A percentile compares a stretch with the other conserved stretches of the same genome.
Evolutionary conservation across 108 stramenopile species (phyloP).

Genomic region (Skeletonema tropicum): DNA sequence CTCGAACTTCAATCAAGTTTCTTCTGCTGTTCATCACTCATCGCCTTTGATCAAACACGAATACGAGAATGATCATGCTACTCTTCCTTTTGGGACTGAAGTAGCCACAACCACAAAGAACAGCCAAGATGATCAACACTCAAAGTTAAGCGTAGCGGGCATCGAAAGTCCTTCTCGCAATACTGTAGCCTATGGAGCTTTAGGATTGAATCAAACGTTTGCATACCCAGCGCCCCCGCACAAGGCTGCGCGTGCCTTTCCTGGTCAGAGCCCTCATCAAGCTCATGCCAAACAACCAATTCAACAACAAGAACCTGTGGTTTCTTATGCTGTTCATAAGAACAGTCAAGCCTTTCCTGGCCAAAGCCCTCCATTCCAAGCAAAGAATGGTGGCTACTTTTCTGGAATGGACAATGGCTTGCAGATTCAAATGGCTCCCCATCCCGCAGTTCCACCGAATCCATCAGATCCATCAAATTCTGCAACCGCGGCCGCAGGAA

Average conservation of each 20-base stretch:
- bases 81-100: not conserved
- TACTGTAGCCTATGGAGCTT: not conserved
- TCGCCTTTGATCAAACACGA: not conserved
- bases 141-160: not conserved
- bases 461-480: constrained; percentile 10
- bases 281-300: not conserved
- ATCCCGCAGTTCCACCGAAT: constrained; percentile 10
- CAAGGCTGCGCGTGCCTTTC: not conserved
- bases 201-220: not conserved
- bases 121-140: not conserved
- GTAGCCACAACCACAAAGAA: not conserved
- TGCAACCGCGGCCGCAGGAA: constrained; percentile 34
- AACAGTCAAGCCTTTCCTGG: not conserved
- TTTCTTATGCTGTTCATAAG: too few species aligned
- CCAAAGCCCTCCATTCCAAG: not conserved
- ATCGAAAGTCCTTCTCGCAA: not conserved
- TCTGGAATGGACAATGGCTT: not conserved
- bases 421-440: constrained; percentile 15
- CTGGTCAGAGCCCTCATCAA: not conserved
- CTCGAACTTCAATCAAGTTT: not conserved
- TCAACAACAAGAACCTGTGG: not conserved
- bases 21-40: not conserved
- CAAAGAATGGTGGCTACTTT: not conserved
- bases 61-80: not conserved
- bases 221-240: not conserved